phyloP scores from a whole-genome alignment of 257 asterid species.

The Nicotiana benthamiana region DNA sequence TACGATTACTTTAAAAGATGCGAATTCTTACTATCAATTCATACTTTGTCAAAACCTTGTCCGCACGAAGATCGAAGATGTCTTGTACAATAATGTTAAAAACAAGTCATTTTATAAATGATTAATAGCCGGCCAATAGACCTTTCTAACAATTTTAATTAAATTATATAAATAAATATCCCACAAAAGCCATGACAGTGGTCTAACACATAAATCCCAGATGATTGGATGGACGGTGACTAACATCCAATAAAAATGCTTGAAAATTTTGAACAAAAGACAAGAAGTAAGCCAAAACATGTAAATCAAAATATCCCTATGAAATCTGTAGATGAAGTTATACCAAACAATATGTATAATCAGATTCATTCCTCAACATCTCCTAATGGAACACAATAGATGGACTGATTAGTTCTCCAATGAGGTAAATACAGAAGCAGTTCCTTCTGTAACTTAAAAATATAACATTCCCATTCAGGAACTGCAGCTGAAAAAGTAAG shows the following conservation, averaged over 20 bases:
- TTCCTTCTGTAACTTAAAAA: conserved; percentile 32
- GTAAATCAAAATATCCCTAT: not conserved
- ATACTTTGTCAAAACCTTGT: too few species aligned
- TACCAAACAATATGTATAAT: not conserved
- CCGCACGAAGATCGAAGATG: too few species aligned
- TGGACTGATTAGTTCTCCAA: conserved; percentile 53
- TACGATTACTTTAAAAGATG: too few species aligned
- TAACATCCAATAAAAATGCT: not conserved
- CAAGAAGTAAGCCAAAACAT: not conserved
- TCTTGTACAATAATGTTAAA: too few species aligned
- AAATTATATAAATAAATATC: too few species aligned
- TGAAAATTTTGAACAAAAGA: too few species aligned
- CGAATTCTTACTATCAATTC: too few species aligned
- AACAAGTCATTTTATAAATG: too few species aligned
- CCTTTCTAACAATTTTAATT: too few species aligned
- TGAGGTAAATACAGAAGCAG: conserved; percentile 37
- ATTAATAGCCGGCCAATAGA: not conserved
- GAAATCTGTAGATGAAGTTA: not conserved
- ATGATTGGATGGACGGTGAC: not conserved
- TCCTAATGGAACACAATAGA: conserved; percentile 24
- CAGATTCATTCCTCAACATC: conserved; percentile 11
- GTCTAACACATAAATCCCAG: not conserved
- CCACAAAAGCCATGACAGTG: not conserved
- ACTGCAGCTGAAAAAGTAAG: conserved; percentile 33
- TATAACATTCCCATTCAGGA: conserved; percentile 63